phyloP scores from a whole-genome alignment of 1,139 yeast genomes.

The Citeromyces hawaiiensis region DNA sequence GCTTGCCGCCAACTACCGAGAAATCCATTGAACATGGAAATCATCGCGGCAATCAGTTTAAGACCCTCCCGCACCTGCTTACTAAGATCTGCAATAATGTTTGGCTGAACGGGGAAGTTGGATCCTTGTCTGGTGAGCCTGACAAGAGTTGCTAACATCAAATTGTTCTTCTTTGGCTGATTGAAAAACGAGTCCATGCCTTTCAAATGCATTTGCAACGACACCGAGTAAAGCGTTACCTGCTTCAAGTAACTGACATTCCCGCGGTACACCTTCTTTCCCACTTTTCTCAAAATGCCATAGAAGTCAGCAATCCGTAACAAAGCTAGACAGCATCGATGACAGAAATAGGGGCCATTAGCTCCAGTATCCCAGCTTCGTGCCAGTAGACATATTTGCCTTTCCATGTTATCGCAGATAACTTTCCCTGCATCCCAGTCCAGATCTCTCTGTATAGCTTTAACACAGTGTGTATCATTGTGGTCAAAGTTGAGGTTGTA shows the following conservation, averaged over 20 bases:
- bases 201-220: slow-evolving; percentile 16
- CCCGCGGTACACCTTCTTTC: slow-evolving; percentile 10
- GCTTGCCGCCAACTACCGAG: slow-evolving; percentile 16
- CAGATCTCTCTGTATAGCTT: slow-evolving; percentile 6
- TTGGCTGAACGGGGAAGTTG: slow-evolving; percentile 21
- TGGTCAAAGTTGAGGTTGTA: background rate
- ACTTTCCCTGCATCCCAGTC: background rate
- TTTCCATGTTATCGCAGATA: background rate
- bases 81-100: slow-evolving; percentile 24
- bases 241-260: background rate
- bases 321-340: slow-evolving; percentile 11
- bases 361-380: slow-evolving; percentile 2
- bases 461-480: slow-evolving; percentile 2
- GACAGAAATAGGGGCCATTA: slow-evolving; percentile 8
- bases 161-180: slow-evolving; percentile 35
- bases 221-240: slow-evolving; percentile 6
- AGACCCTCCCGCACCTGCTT: slow-evolving; percentile 13
- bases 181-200: slow-evolving; percentile 30
- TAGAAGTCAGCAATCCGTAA: slow-evolving; percentile 17
- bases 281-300: slow-evolving; percentile 15
- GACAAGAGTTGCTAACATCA: slow-evolving; percentile 34
- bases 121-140: slow-evolving; percentile 34
- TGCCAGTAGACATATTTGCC: background rate
- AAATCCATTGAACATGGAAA: slow-evolving; percentile 11
- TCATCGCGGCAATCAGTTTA: slow-evolving; percentile 11